phyloP scores from a whole-genome alignment of 2,329 filamentous ascomycete species.

The Cryoendolithus antarcticus region DNA sequence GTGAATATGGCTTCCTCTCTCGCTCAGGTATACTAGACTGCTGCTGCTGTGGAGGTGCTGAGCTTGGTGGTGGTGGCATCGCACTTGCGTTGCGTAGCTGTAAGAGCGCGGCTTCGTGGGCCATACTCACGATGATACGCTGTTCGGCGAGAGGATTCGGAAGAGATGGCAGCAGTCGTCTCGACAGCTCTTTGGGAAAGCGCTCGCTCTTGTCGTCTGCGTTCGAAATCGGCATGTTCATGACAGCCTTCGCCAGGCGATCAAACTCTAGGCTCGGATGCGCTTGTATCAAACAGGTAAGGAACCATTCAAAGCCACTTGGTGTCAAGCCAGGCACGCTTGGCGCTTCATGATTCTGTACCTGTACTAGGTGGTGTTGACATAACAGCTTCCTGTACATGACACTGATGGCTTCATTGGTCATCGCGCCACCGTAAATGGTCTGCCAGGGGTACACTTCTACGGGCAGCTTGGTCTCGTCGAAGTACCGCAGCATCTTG shows the following conservation, averaged over 20 bases:
- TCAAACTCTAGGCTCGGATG: constrained; percentile 64
- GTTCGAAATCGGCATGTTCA: constrained; percentile 58
- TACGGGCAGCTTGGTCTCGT: constrained; percentile 47
- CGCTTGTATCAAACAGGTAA: constrained; percentile 58
- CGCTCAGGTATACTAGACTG: constrained; percentile 23
- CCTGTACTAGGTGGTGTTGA: constrained; percentile 37
- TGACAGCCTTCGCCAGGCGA: constrained; percentile 55
- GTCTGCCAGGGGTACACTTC: constrained; percentile 55
- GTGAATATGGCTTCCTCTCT: constrained; percentile 29
- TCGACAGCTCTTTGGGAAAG: constrained; percentile 66
- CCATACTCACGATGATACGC: constrained; percentile 40
- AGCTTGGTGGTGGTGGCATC: constrained; percentile 21
- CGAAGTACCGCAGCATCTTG: constrained; percentile 65
- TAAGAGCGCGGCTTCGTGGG: constrained; percentile 30
- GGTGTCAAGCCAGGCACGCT: constrained; percentile 35
- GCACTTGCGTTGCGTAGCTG: constrained; percentile 28
- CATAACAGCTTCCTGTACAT: constrained; percentile 37
- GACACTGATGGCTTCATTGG: constrained; percentile 28
- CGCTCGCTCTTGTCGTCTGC: constrained; percentile 54
- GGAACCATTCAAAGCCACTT: constrained; percentile 45
- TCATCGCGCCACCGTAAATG: constrained; percentile 33
- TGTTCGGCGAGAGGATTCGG: constrained; percentile 47
- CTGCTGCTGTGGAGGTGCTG: constrained; percentile 12
- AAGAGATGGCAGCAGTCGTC: constrained; percentile 54
- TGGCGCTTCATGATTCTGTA: constrained; percentile 29